Evolutionary conservation across 2,329 filamentous ascomycete genomes (phyloP).

Genomic region (Stromatinia cepivora): DNA sequence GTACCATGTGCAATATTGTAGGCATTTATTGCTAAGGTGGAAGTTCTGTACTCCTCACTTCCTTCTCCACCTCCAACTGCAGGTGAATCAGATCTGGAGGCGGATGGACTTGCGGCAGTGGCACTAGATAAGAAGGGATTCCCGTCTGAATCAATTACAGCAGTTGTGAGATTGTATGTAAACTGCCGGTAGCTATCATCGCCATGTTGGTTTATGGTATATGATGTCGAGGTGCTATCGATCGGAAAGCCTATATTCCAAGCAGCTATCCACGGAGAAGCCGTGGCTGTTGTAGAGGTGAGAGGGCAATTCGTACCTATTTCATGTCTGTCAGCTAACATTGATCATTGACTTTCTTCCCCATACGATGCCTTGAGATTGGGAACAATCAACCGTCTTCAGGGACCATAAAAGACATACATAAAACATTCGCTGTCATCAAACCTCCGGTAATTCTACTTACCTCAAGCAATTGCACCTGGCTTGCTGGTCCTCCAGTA

Average conservation of each 20-base stretch:
- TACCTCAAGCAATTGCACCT: conserved; percentile 51
- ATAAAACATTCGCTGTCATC: conserved; percentile 58
- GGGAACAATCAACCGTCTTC: background rate
- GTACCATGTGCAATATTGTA: conserved; percentile 53
- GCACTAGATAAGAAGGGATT: conserved; percentile 34
- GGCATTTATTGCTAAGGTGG: conserved; percentile 11
- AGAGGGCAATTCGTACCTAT: conserved; percentile 31
- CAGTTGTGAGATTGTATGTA: conserved; percentile 34
- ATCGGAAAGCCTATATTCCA: conserved; percentile 34
- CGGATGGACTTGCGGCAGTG: background rate
- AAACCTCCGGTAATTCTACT: conserved; percentile 52
- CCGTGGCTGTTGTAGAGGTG: conserved; percentile 24
- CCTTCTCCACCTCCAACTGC: background rate
- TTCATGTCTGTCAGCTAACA: background rate
- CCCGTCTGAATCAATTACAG: conserved; percentile 29
- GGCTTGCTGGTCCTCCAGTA: conserved; percentile 43
- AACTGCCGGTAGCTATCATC: conserved; percentile 26
- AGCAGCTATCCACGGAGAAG: conserved; percentile 36
- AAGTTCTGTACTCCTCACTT: background rate
- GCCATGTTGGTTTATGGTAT: conserved; percentile 31
- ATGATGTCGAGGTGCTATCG: conserved; percentile 27
- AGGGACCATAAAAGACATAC: conserved; percentile 36
- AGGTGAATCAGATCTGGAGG: conserved; percentile 20
- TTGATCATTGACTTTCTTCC: background rate
- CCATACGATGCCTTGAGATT: background rate